phyloP scores from a whole-genome alignment of 768 basidiomycete genomes.

The Pleurotus sapidus region DNA sequence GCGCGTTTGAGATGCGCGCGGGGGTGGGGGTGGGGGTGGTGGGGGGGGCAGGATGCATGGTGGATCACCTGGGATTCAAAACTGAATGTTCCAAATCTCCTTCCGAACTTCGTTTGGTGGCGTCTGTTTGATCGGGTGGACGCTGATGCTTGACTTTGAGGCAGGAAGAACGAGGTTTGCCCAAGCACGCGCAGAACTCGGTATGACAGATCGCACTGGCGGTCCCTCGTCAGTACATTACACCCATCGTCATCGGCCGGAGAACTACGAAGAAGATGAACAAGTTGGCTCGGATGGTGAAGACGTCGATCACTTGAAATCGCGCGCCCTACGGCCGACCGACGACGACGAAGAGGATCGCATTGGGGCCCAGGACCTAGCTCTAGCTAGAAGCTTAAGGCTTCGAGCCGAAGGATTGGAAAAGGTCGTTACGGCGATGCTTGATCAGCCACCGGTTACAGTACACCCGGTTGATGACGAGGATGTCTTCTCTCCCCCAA shows the following conservation, averaged over 20 bases:
- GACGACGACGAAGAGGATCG: slow-evolving; percentile 57
- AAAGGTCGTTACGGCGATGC: slow-evolving; percentile 79
- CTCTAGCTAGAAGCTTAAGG: slow-evolving; percentile 60
- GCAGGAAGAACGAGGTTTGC: slow-evolving; percentile 73
- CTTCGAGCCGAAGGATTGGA: slow-evolving; percentile 80
- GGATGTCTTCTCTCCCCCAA: slow-evolving; percentile 49
- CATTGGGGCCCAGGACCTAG: slow-evolving; percentile 55
- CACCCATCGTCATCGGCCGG: slow-evolving; percentile 63
- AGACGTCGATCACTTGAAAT: slow-evolving; percentile 45
- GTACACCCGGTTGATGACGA: slow-evolving; percentile 55
- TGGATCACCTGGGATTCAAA: neutral
- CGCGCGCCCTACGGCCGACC: slow-evolving; percentile 39
- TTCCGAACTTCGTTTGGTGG: too few species aligned
- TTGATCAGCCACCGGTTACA: slow-evolving; percentile 67
- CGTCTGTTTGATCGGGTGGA: too few species aligned
- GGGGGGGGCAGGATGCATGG: neutral
- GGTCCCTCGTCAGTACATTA: slow-evolving; percentile 61
- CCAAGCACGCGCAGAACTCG: slow-evolving; percentile 82
- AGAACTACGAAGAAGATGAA: slow-evolving; percentile 76
- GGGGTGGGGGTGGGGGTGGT: too few species aligned
- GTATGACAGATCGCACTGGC: slow-evolving; percentile 80
- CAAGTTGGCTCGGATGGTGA: slow-evolving; percentile 67
- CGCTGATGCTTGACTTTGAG: neutral
- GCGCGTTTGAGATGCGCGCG: neutral
- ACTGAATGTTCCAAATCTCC: too few species aligned